Conservation (phyloP, 2,329 filamentous ascomycete genomes). For the Calonectria crousiana region DNA sequence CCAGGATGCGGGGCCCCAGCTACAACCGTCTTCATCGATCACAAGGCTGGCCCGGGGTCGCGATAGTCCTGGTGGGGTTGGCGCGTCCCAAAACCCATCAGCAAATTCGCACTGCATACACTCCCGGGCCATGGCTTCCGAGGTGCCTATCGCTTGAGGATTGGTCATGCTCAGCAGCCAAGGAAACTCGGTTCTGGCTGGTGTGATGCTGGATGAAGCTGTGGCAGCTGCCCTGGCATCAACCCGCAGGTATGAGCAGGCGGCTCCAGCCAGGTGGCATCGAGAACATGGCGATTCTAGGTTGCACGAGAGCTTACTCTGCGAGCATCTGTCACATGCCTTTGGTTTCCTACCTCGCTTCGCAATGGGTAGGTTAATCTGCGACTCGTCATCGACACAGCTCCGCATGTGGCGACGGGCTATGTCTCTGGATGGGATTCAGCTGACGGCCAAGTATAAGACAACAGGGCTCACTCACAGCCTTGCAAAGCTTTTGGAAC, state of each 20-base stretch:
- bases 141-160: slow-evolving; percentile 2
- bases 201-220: background rate
- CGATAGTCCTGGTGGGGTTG: background rate
- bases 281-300: slow-evolving; percentile 18
- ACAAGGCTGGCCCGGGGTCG: background rate
- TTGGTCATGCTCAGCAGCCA: slow-evolving; percentile 24
- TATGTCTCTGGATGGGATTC: slow-evolving; percentile 12
- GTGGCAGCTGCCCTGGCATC: background rate
- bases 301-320: slow-evolving; percentile 20
- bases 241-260: slow-evolving; percentile 20
- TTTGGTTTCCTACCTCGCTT: slow-evolving; percentile 24
- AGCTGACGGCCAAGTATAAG: background rate
- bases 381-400: background rate
- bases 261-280: background rate
- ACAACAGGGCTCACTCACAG: background rate
- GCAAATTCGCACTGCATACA: background rate
- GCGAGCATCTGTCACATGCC: slow-evolving; percentile 19
- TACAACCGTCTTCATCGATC: background rate
- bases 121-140: background rate
- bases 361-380: background rate
- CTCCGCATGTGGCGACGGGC: slow-evolving; percentile 23
- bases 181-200: background rate
- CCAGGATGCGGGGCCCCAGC: slow-evolving; percentile 14
- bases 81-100: background rate
- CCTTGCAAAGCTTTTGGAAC: slow-evolving; percentile 21